phyloP scores from a whole-genome alignment of 2,329 filamentous ascomycete species.

The Ophiostoma novo-ulmi region DNA sequence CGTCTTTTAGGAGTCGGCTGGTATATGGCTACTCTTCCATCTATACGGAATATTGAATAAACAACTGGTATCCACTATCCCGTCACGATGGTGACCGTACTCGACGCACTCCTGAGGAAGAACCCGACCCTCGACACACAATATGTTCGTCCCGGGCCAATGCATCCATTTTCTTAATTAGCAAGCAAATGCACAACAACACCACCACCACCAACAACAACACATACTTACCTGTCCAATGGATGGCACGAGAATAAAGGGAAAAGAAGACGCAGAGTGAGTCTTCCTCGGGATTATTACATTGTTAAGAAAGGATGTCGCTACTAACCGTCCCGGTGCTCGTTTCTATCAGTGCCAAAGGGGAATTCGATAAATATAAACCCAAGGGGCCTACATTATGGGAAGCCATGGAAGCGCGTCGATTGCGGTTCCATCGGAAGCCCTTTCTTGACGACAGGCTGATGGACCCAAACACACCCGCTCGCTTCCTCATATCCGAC shows the following conservation, averaged over 20 bases:
- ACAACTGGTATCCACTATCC: too few relatives aligned
- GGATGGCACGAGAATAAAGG: neutral
- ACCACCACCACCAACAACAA: neutral
- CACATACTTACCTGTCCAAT: neutral
- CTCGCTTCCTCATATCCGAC: conserved; percentile 2
- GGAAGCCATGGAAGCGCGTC: conserved; percentile 15
- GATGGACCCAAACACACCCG: conserved; percentile 15
- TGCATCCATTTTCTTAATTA: neutral
- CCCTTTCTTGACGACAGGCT: conserved; percentile 15
- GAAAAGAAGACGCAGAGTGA: neutral
- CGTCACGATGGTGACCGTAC: too few relatives aligned
- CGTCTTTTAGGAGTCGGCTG: too few relatives aligned
- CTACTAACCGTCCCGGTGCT: neutral
- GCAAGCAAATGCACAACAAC: neutral
- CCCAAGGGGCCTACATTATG: conserved; percentile 9
- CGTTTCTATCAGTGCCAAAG: neutral
- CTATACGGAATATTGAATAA: too few relatives aligned
- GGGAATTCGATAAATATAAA: neutral
- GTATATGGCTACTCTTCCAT: too few relatives aligned
- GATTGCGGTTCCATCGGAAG: conserved; percentile 13
- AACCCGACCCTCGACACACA: too few relatives aligned
- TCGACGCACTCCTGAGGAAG: too few relatives aligned
- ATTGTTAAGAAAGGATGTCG: neutral
- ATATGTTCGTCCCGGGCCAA: too few relatives aligned
- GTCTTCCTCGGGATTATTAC: neutral